Percentiles rank a stretch among this genome's conserved stretches.
Conservation (phyloP, 78 protist species). For the Emiliania huxleyi region DNA sequence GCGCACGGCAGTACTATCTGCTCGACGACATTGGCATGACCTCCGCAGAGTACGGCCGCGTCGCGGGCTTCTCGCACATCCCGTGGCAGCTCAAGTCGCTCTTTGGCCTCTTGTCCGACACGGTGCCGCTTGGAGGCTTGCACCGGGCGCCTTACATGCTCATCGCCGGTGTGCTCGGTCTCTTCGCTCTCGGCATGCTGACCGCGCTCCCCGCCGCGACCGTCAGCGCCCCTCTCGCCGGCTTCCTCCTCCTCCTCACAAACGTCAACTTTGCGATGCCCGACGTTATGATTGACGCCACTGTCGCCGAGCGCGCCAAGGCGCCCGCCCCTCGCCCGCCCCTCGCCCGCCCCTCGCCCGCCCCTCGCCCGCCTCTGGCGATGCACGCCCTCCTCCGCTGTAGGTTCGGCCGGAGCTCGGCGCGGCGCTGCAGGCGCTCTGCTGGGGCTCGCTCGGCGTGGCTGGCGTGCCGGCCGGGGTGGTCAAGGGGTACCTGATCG, state of each 20-base stretch:
- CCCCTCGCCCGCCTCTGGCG: too few relatives aligned
- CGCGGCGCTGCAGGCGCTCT: not conserved
- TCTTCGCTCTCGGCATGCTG: not conserved
- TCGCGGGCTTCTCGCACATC: not conserved
- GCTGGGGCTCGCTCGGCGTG: not conserved
- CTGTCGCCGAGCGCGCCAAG: not conserved
- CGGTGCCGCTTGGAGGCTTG: not conserved
- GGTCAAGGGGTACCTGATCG: not conserved
- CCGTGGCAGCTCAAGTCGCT: conserved; percentile 7
- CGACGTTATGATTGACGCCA: conserved; percentile 13
- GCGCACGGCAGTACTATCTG: not conserved
- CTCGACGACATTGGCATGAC: not conserved
- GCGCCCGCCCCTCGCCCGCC: too few relatives aligned
- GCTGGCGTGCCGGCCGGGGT: too few relatives aligned
- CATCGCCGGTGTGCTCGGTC: not conserved
- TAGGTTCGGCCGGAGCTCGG: not conserved
- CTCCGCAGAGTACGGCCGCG: not conserved
- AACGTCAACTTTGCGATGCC: not conserved
- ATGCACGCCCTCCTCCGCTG: too few relatives aligned
- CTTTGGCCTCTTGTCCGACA: not conserved
- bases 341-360: too few relatives aligned
- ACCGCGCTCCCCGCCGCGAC: not conserved
- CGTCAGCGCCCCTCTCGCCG: too few relatives aligned
- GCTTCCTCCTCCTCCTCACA: not conserved
- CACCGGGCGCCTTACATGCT: not conserved